Evolutionary conservation across 2,329 filamentous ascomycete genomes (phyloP).

Genomic region (Fusarium nisikadoi): DNA sequence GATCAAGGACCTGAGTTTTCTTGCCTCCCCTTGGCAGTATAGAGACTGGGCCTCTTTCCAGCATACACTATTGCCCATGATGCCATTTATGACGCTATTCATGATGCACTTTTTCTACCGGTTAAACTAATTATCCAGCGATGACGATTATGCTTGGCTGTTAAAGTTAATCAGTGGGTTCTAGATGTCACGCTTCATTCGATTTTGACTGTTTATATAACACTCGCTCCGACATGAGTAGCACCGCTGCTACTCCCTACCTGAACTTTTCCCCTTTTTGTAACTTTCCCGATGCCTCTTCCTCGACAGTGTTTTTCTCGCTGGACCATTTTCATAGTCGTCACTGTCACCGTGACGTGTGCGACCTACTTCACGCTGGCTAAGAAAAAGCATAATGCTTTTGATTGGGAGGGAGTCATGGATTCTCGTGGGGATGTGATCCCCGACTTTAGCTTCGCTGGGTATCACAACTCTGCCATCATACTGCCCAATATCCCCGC

Average conservation of each 20-base stretch:
- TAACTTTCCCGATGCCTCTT: slow-evolving; percentile 4
- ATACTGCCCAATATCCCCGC: slow-evolving; percentile 2
- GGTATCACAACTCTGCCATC: slow-evolving; percentile 32
- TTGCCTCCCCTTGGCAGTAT: too few relatives aligned
- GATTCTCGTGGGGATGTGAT: slow-evolving; percentile 23
- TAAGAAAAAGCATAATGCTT: background rate
- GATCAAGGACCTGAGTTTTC: too few relatives aligned
- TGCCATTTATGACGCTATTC: fast-evolving
- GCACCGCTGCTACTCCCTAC: background rate
- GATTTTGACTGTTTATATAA: slow-evolving; percentile 2
- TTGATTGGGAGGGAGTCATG: slow-evolving; percentile 27
- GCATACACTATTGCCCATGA: too few relatives aligned
- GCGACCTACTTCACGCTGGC: slow-evolving; percentile 16
- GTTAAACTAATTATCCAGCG: background rate
- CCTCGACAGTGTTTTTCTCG: slow-evolving; percentile 19
- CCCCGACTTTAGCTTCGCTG: slow-evolving; percentile 39
- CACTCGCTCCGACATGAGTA: background rate
- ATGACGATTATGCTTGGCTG: background rate
- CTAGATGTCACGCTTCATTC: background rate
- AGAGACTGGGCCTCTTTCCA: too few relatives aligned
- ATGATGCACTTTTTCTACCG: fast-evolving
- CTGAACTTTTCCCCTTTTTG: background rate
- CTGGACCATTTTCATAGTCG: background rate
- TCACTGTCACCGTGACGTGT: background rate
- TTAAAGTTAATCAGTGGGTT: background rate